Percentiles rank a stretch among this genome's conserved stretches.
Evolutionary conservation across 768 basidiomycete species (phyloP).

Genomic region (Mycena belliarum): DNA sequence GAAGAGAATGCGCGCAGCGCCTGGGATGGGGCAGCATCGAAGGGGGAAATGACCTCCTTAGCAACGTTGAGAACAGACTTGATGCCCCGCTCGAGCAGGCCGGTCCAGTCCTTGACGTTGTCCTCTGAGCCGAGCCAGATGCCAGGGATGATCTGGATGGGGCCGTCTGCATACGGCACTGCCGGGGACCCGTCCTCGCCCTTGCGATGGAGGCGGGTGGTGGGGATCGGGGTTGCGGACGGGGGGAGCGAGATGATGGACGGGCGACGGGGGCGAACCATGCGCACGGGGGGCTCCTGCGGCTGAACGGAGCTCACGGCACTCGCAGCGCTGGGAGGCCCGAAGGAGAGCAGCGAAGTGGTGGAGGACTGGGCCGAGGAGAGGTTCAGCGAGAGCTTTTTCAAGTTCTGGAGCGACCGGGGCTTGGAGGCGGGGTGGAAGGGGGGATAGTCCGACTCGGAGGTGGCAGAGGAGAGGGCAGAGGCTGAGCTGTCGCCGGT

Average conservation of each 20-base stretch:
- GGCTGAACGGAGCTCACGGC: constrained; percentile 30
- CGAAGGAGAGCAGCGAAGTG: constrained; percentile 48
- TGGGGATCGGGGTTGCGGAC: constrained; percentile 46
- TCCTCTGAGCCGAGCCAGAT: constrained; percentile 93
- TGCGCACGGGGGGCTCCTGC: constrained; percentile 29
- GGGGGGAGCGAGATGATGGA: constrained; percentile 69
- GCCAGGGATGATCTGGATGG: constrained; percentile 80
- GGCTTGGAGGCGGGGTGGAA: constrained; percentile 42
- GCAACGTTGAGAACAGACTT: constrained; percentile 88
- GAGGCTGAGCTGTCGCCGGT: constrained; percentile 47
- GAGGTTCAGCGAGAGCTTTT: constrained; percentile 71
- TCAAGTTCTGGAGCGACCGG: constrained; percentile 64
- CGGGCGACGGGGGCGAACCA: constrained; percentile 56
- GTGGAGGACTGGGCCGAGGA: constrained; percentile 62
- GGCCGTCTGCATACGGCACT: constrained; percentile 78
- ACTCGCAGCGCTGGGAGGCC: constrained; percentile 33
- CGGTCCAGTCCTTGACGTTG: constrained; percentile 81
- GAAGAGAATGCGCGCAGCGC: constrained; percentile 63
- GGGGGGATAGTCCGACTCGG: constrained; percentile 53
- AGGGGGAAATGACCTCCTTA: constrained; percentile 81
- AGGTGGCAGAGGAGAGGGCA: constrained; percentile 51
- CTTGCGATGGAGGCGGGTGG: constrained; percentile 58
- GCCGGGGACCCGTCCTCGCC: constrained; percentile 65
- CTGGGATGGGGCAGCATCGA: constrained; percentile 49
- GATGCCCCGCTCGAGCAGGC: constrained; percentile 71